Percentiles rank a stretch among this genome's conserved stretches.
Evolutionary conservation across 192 early-diverging fungal genomes (phyloP).

Genomic region (Anaeromyces robustus): DNA sequence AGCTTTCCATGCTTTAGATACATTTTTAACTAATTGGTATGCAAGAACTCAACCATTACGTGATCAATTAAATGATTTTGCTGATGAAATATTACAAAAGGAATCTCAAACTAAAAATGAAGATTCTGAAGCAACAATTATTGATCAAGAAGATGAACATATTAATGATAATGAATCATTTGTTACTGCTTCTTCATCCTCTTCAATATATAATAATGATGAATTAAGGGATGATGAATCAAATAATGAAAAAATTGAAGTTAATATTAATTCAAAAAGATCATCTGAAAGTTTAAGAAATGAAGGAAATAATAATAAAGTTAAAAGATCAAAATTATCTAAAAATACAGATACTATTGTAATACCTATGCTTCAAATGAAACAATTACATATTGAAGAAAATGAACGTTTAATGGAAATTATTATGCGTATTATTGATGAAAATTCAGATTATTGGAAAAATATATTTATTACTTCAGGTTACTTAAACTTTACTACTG

Average conservation of each 20-base stretch:
- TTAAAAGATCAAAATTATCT: not conserved
- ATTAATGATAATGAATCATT: too few relatives aligned
- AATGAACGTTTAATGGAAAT: conserved; percentile 50
- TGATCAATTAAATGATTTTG: not conserved
- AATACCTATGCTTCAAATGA: conserved; percentile 76
- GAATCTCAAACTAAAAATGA: not conserved
- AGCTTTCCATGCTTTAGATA: not conserved
- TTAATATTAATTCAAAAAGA: too few relatives aligned
- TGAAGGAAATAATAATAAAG: not conserved
- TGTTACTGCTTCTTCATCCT: too few relatives aligned
- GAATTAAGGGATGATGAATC: too few relatives aligned
- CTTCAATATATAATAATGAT: too few relatives aligned
- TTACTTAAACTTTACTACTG: conserved; percentile 81
- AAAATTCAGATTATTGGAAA: conserved; percentile 18
- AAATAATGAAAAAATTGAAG: too few relatives aligned
- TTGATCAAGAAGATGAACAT: not conserved
- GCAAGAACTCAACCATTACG: not conserved
- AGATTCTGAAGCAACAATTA: not conserved
- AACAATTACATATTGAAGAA: conserved; percentile 58
- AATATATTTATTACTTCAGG: conserved; percentile 65
- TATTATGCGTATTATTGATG: conserved; percentile 40
- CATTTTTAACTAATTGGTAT: not conserved
- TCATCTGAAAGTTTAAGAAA: too few relatives aligned
- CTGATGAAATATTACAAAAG: not conserved
- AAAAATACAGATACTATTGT: conserved; percentile 40